These are phyloP conservation scores for Tricholomella constricta DNA, from an alignment of 768 basidiomycete species.

Conservation along the genomic window DNA sequence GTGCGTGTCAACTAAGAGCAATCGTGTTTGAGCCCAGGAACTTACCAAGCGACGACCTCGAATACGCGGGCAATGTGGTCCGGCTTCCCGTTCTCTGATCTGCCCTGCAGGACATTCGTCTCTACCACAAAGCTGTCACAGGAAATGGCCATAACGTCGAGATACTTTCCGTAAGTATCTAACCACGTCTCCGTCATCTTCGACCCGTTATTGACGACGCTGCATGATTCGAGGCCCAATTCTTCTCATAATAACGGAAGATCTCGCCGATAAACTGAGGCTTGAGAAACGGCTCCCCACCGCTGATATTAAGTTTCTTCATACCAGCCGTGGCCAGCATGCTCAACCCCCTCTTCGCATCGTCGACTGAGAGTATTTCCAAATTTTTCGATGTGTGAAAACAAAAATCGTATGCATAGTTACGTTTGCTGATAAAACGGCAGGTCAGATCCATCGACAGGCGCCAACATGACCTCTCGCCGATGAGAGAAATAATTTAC, in stretches of 20 bases:
- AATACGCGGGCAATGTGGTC: slow-evolving; percentile 36
- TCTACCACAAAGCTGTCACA: slow-evolving; percentile 39
- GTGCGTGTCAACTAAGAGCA: too few species aligned
- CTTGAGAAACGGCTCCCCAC: slow-evolving; percentile 32
- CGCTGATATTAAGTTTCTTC: slow-evolving; percentile 21
- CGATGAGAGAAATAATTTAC: slow-evolving; percentile 1
- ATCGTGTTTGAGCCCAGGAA: too few species aligned
- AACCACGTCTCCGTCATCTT: slow-evolving; percentile 45
- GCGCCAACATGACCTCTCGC: not conserved
- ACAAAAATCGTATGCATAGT: slow-evolving; percentile 42
- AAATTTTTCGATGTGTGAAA: slow-evolving; percentile 42
- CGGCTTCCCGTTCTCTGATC: slow-evolving; percentile 32
- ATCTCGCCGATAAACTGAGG: slow-evolving; percentile 39
- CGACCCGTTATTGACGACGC: slow-evolving; percentile 31
- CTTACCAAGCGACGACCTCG: slow-evolving; percentile 31
- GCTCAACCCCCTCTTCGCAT: slow-evolving; percentile 27
- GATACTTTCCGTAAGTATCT: slow-evolving; percentile 37
- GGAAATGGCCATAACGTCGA: slow-evolving; percentile 44
- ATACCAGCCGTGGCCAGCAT: slow-evolving; percentile 16
- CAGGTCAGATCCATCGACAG: not conserved
- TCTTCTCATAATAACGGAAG: slow-evolving; percentile 40
- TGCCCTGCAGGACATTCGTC: slow-evolving; percentile 33
- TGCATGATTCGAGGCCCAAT: slow-evolving; percentile 34
- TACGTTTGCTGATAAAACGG: slow-evolving; percentile 28
- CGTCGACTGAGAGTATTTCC: slow-evolving; percentile 34